Base-by-base conservation (phyloP, 1,284 basidiomycete genomes). In the Pseudozyma tsukubaensis region DNA sequence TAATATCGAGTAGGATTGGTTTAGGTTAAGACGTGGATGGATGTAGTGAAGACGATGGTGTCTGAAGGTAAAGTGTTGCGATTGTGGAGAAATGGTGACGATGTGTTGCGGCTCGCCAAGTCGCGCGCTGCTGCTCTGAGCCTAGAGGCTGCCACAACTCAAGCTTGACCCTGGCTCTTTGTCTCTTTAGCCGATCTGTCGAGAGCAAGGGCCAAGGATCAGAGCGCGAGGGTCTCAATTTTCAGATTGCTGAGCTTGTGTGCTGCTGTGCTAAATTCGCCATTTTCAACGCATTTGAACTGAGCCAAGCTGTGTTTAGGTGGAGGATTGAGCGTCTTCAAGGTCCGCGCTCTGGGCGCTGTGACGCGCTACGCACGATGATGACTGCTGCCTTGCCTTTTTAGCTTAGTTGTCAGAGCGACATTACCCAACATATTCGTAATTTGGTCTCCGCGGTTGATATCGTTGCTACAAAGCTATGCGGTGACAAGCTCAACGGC, bases 151-250 rank as follows among this genome's bases (percentile, higher is more conserved):
- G 19, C 29, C 21, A 13, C 48, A 18, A 49, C 48, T 35, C 24
- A 29, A 29, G 24, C 24, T 11, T 24, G 44, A 45, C 44, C 21
- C 21, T 34, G 47, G 29, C 35, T 39, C 37, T 39, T 19, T 11
- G 19, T 21, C 9, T 14, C 42, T 37, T 59, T 67, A 50, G 64
- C 64, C 64, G 58, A 67, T 67, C 64, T 67, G 64, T 60, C 43
- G 24, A 50, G 57, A 32, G 29, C 40, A 40, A 35, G 43, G 55
- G 12, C 21, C 29, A 35, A 44, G 49, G 57, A 59, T 59, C 49
- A 44, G 29, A 9, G 36, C 8, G 16, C 21, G 21, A 19, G 9
- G 4, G 13, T 9, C 21, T 9, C 12, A 29, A 29, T 29, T 29
- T 47, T 47, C 16, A 12, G 12, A 13, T 35, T n/a, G 34, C 24